These are phyloP conservation scores for Dionaea muscipula DNA, from an alignment of 179 eudicot species.

Conservation along the genomic window DNA sequence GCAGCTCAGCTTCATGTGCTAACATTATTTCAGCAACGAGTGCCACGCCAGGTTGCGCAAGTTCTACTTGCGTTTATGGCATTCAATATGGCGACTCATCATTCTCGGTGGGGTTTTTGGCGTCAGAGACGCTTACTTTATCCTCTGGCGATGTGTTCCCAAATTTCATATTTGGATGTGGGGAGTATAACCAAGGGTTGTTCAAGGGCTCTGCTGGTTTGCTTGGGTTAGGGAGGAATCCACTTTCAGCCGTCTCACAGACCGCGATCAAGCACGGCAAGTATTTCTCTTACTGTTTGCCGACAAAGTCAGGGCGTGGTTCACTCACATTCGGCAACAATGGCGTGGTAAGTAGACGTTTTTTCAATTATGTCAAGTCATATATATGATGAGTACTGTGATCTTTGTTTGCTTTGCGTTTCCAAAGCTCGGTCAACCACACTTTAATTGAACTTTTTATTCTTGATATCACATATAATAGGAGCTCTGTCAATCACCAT, in stretches of 20 bases:
- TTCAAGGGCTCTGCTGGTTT: constrained; percentile 55
- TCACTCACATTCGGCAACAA: too few relatives aligned
- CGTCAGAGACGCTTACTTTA: constrained; percentile 37
- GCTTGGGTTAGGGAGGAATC: constrained; percentile 53
- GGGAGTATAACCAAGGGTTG: constrained; percentile 75
- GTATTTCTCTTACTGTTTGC: constrained; percentile 49
- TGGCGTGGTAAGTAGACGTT: background rate
- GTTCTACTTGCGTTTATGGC: constrained; percentile 47
- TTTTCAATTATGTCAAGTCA: background rate
- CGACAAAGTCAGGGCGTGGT: background rate
- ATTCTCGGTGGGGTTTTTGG: constrained; percentile 53
- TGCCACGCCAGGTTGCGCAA: constrained; percentile 29
- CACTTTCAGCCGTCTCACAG: constrained; percentile 50
- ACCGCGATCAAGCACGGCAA: constrained; percentile 39
- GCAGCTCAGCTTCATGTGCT: constrained; percentile 40
- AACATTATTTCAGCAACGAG: constrained; percentile 42
- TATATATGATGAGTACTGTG: too few relatives aligned
- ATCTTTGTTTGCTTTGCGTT: too few relatives aligned
- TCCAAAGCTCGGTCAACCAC: too few relatives aligned
- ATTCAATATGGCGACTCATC: constrained; percentile 69
- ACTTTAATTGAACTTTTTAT: too few relatives aligned
- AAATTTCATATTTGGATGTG: constrained; percentile 58
- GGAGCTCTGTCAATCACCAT: too few relatives aligned
- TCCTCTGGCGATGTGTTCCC: constrained; percentile 23
- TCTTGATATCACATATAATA: too few relatives aligned